phyloP scores from a whole-genome alignment of 169 alveolate genomes.

The Plasmodium adleri region DNA sequence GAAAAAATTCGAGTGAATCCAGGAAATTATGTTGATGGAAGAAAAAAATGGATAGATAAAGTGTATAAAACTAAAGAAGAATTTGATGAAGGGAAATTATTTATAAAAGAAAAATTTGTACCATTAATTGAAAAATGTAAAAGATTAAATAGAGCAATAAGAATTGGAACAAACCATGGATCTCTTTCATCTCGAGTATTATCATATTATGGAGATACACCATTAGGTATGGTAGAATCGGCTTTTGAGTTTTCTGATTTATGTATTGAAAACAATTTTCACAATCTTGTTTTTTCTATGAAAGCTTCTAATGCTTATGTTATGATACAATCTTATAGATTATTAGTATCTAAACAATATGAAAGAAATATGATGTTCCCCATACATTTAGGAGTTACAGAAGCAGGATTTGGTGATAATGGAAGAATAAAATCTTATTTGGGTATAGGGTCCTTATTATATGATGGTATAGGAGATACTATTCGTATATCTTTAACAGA shows the following conservation, averaged over 20 bases:
- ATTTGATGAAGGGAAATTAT: slow-evolving; percentile 80
- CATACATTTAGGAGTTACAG: slow-evolving; percentile 91
- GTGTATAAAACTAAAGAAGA: slow-evolving; percentile 83
- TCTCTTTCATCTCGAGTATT: slow-evolving; percentile 87
- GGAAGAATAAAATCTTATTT: slow-evolving; percentile 88
- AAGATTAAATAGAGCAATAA: slow-evolving; percentile 80
- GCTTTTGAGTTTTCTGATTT: slow-evolving; percentile 89
- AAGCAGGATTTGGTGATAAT: slow-evolving; percentile 91
- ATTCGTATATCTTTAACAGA: slow-evolving; percentile 90
- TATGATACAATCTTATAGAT: slow-evolving; percentile 89
- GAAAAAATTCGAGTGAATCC: slow-evolving; percentile 90
- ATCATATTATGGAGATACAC: slow-evolving; percentile 89
- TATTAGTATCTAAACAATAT: slow-evolving; percentile 83
- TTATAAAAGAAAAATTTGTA: slow-evolving; percentile 78
- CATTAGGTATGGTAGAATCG: slow-evolving; percentile 90
- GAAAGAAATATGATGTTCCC: slow-evolving; percentile 83
- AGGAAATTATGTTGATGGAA: slow-evolving; percentile 89
- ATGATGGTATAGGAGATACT: slow-evolving; percentile 92
- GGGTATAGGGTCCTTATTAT: slow-evolving; percentile 89
- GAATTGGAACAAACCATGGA: slow-evolving; percentile 90
- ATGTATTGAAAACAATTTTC: slow-evolving; percentile 83
- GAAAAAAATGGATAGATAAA: slow-evolving; percentile 85
- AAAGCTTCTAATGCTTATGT: slow-evolving; percentile 87
- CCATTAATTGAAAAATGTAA: slow-evolving; percentile 88
- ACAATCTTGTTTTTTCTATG: slow-evolving; percentile 87